phyloP scores from a whole-genome alignment of 768 basidiomycete genomes.

The Lentinus tigrinus region DNA sequence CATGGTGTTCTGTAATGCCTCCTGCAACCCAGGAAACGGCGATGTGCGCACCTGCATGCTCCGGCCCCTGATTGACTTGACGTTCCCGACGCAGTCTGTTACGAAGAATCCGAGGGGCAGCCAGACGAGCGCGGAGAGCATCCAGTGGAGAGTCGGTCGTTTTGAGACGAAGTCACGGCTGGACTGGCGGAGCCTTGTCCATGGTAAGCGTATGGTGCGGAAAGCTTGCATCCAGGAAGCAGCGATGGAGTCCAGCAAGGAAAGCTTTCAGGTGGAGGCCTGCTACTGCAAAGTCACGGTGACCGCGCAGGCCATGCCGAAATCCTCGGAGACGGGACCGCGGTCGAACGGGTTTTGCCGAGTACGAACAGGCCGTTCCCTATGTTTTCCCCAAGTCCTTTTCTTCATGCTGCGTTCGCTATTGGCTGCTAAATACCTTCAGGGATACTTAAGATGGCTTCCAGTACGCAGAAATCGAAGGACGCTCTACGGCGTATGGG shows the following conservation, averaged over 20 bases:
- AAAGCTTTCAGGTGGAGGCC: no score
- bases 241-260: not conserved
- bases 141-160: conserved; percentile 14
- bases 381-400: no score
- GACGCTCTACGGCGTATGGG: no score
- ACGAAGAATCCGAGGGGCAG: conserved; percentile 51
- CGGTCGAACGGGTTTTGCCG: no score
- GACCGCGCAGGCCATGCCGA: no score
- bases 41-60: conserved; percentile 67
- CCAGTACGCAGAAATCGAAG: no score
- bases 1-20: conserved; percentile 1
- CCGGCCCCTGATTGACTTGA: conserved; percentile 56
- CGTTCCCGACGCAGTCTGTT: conserved; percentile 47
- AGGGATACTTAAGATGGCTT: no score
- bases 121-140: conserved; percentile 50
- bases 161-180: not conserved
- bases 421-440: no score
- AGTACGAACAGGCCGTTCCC: no score
- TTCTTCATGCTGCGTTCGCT: no score
- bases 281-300: no score
- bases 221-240: not conserved
- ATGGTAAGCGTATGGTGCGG: not conserved
- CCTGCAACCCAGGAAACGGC: not conserved
- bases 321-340: no score
- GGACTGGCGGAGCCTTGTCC: not conserved